Percentiles rank a stretch among this genome's conserved stretches.
phyloP scores from a whole-genome alignment of 495 filamentous ascomycete species.

The Aspergillus affinis region DNA sequence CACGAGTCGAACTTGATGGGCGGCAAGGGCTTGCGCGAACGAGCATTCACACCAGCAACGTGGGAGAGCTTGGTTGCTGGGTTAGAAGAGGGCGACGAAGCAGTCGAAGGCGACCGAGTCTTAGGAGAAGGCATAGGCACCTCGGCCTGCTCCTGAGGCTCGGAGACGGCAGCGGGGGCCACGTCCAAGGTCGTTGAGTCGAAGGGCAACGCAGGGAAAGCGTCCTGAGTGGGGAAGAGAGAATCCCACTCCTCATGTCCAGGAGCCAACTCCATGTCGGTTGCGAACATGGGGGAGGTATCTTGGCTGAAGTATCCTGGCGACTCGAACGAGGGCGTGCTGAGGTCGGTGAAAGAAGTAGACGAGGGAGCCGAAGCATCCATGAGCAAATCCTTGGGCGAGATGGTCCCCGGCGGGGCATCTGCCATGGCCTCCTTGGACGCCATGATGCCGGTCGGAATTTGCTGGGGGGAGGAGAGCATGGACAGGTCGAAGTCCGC shows the following conservation, averaged over 20 bases:
- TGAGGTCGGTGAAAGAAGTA: constrained; percentile 77
- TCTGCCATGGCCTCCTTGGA: constrained; percentile 32
- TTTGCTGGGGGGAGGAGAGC: constrained; percentile 26
- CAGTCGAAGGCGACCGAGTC: constrained; percentile 19
- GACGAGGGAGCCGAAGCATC: constrained; percentile 82
- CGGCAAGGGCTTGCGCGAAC: constrained; percentile 76
- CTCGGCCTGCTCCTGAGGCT: constrained; percentile 36
- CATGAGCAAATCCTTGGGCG: constrained; percentile 78
- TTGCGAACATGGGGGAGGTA: constrained; percentile 64
- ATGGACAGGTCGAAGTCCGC: constrained; percentile 31
- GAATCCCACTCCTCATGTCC: constrained; percentile 45
- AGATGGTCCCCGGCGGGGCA: constrained; percentile 63
- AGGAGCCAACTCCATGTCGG: constrained; percentile 34
- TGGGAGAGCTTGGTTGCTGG: constrained; percentile 59
- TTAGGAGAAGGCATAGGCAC: constrained; percentile 39
- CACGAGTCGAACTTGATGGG: constrained; percentile 58
- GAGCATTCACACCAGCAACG: constrained; percentile 66
- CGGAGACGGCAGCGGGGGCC: constrained; percentile 25
- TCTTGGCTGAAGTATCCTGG: constrained; percentile 66
- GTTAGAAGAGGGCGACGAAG: constrained; percentile 43
- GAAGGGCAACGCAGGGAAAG: constrained; percentile 40
- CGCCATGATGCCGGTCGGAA: constrained; percentile 26
- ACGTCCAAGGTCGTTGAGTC: constrained; percentile 29
- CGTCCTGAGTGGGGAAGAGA: constrained; percentile 62
- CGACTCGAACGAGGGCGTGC: constrained; percentile 78